Percentiles rank a stretch among this genome's conserved stretches.
phyloP scores from a whole-genome alignment of 179 eudicot genomes.

The Corrigiola litoralis region DNA sequence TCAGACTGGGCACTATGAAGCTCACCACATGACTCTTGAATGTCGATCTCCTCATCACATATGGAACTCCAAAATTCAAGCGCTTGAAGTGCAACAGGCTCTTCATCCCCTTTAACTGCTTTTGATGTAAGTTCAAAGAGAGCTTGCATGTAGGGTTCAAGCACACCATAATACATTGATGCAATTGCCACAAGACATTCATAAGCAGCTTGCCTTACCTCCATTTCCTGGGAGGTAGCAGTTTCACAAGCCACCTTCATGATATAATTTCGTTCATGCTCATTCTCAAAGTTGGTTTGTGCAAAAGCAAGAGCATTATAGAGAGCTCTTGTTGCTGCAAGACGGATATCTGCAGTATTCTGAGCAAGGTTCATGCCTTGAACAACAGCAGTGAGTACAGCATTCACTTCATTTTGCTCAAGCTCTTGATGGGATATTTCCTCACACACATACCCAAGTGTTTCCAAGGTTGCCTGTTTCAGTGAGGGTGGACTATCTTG shows the following conservation, averaged over 20 bases:
- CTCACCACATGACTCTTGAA: conserved; percentile 53
- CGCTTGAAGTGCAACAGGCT: conserved; percentile 89
- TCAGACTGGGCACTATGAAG: conserved; percentile 50
- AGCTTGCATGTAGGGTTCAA: conserved; percentile 80
- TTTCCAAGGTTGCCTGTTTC: conserved; percentile 81
- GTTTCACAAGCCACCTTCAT: conserved; percentile 88
- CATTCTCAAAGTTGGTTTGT: conserved; percentile 77
- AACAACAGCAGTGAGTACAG: conserved; percentile 86
- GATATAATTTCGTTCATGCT: conserved; percentile 78
- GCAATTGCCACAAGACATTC: conserved; percentile 93
- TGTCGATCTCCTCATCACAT: conserved; percentile 87
- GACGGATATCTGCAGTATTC: conserved; percentile 58
- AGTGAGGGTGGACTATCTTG: conserved; percentile 52
- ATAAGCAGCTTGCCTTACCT: conserved; percentile 80
- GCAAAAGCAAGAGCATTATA: conserved; percentile 93
- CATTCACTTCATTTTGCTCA: conserved; percentile 79
- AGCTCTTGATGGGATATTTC: conserved; percentile 79
- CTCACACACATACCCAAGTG: conserved; percentile 90
- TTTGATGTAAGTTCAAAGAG: conserved; percentile 73
- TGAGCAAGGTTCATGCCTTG: conserved; percentile 77
- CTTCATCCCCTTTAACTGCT: conserved; percentile 80
- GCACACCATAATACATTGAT: conserved; percentile 75
- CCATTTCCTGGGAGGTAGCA: conserved; percentile 56
- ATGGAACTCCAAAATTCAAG: conserved; percentile 97
- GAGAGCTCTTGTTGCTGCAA: conserved; percentile 81